phyloP scores from a whole-genome alignment of 805 yeast species.

The Spathaspora hagerdaliae region DNA sequence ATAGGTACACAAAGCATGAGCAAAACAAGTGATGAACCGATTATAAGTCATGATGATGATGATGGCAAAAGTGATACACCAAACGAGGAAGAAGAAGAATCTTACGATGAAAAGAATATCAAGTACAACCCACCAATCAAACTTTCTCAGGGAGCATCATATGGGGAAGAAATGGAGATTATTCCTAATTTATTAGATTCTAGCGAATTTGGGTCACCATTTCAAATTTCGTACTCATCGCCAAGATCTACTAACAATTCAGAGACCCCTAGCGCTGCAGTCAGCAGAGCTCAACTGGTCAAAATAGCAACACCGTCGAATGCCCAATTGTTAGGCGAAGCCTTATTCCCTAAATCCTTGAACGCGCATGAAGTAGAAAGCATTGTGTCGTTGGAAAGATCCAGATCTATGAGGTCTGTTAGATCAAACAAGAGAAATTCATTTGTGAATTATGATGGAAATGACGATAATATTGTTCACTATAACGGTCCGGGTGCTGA shows the following conservation, averaged over 20 bases:
- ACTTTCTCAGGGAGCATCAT: slow-evolving; percentile 11
- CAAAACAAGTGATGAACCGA: too few relatives aligned
- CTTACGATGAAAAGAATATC: slow-evolving; percentile 17
- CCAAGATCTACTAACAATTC: slow-evolving; percentile 10
- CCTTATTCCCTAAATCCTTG: slow-evolving; percentile 67
- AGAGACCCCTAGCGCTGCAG: neutral
- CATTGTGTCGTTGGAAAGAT: slow-evolving; percentile 67
- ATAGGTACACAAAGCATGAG: too few relatives aligned
- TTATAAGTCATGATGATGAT: too few relatives aligned
- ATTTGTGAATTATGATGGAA: slow-evolving; percentile 37
- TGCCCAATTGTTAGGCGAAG: slow-evolving; percentile 37
- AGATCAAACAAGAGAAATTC: slow-evolving; percentile 34
- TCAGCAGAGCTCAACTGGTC: neutral
- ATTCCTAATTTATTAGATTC: slow-evolving; percentile 6
- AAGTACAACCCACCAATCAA: slow-evolving; percentile 22
- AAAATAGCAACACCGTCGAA: neutral
- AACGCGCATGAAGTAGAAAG: slow-evolving; percentile 68
- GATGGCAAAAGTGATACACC: too few relatives aligned
- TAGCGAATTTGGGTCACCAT: slow-evolving; percentile 31
- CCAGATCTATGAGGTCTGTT: slow-evolving; percentile 55
- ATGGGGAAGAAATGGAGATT: slow-evolving; percentile 26
- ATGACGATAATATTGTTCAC: slow-evolving; percentile 37
- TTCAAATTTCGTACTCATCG: slow-evolving; percentile 12
- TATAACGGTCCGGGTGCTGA: slow-evolving; percentile 14
- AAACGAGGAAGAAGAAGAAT: neutral